Percentiles rank a stretch among this genome's conserved stretches.
Evolutionary conservation across 306 rosid genomes (phyloP).

Genomic region (Cercis canadensis): DNA sequence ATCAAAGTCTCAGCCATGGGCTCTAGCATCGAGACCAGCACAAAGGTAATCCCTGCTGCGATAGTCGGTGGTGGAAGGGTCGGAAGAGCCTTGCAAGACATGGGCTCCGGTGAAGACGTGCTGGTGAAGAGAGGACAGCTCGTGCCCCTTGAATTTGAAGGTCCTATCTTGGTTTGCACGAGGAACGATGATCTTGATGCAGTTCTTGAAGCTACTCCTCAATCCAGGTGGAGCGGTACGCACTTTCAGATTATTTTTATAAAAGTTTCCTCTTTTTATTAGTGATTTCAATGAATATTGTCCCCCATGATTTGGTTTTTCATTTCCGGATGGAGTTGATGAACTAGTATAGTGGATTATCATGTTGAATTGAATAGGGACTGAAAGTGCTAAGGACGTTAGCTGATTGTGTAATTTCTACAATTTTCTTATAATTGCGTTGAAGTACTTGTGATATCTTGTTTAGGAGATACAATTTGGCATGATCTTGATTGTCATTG

Average conservation of each 20-base stretch:
- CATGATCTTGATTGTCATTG: neutral
- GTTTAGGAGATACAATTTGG: neutral
- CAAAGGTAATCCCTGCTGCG: conserved; percentile 72
- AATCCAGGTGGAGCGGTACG: conserved; percentile 85
- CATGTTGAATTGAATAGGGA: neutral
- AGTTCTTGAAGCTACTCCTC: conserved; percentile 79
- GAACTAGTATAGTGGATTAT: neutral
- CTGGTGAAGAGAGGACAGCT: conserved; percentile 75
- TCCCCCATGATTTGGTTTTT: neutral
- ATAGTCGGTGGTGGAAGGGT: conserved; percentile 93
- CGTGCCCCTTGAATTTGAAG: conserved; percentile 69
- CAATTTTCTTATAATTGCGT: too few species aligned
- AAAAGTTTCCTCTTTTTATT: neutral
- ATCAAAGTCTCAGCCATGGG: conserved; percentile 45
- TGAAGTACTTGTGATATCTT: neutral
- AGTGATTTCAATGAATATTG: neutral
- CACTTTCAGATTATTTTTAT: neutral
- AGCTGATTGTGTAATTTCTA: neutral
- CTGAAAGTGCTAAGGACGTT: neutral
- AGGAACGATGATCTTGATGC: conserved; percentile 92
- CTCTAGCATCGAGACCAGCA: conserved; percentile 34
- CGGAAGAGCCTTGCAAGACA: conserved; percentile 73
- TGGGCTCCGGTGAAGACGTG: conserved; percentile 74
- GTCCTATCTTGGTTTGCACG: conserved; percentile 90
- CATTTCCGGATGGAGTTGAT: neutral